phyloP scores from a whole-genome alignment of 176 grass and related monocot genomes.

The Pontederia paniculata region DNA sequence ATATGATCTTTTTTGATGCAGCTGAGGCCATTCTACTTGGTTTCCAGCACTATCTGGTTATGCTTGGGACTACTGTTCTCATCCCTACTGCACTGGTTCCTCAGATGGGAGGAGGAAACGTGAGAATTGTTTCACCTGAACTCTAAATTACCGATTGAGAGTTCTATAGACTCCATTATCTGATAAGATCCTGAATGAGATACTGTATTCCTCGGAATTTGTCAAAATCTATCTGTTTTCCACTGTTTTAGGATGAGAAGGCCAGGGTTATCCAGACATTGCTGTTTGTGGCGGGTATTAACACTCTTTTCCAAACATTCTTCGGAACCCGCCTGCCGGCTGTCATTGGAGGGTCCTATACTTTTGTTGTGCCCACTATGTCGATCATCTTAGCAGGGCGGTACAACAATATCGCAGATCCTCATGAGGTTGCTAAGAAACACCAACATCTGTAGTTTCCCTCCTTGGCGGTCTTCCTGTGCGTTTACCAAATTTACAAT shows the following conservation, averaged over 20 bases:
- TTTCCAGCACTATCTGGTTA: constrained; percentile 96
- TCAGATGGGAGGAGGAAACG: constrained; percentile 99
- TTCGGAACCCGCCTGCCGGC: constrained; percentile 89
- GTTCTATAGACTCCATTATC: no score
- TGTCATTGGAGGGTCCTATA: constrained; percentile 83
- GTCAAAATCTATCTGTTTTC: not conserved
- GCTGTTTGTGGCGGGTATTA: constrained; percentile 84
- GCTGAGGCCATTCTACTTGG: constrained; percentile 96
- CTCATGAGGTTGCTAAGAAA: constrained; percentile 40
- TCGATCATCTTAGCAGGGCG: constrained; percentile 87
- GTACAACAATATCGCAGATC: constrained; percentile 61
- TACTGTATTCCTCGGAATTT: not conserved
- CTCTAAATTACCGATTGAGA: not conserved
- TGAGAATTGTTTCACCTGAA: constrained; percentile 22
- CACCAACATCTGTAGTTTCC: no score
- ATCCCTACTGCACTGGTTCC: constrained; percentile 98
- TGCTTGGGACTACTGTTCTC: constrained; percentile 94
- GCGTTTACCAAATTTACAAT: constrained; percentile 21
- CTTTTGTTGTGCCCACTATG: constrained; percentile 89
- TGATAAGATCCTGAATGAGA: not conserved
- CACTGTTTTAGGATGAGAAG: constrained; percentile 63
- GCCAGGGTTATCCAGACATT: constrained; percentile 86
- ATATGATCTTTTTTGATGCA: constrained; percentile 26
- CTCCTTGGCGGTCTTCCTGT: not conserved
- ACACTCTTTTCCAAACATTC: constrained; percentile 89